These are phyloP conservation scores for Cryptosporidium muris DNA, from an alignment of 169 alveolate genomes.

Conservation along the genomic window DNA sequence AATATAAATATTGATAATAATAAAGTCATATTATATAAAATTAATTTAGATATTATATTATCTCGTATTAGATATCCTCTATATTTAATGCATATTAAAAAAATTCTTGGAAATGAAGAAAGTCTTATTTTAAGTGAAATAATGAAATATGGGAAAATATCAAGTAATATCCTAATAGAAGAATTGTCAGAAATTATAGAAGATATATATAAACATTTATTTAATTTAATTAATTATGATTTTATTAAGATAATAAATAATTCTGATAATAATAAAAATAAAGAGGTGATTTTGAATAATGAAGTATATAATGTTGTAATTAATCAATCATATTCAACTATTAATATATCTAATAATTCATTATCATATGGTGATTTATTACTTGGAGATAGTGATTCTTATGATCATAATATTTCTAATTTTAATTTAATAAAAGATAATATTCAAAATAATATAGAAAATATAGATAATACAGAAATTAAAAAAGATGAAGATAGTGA, in stretches of 20 bases:
- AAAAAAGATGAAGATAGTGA: not conserved
- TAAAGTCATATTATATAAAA: conserved; percentile 25
- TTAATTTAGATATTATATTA: conserved; percentile 9
- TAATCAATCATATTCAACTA: not conserved
- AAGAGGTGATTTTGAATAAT: not conserved
- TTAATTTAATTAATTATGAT: conserved; percentile 9
- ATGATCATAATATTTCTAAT: not conserved
- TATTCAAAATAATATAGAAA: not conserved
- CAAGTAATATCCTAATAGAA: conserved; percentile 24
- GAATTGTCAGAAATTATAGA: conserved; percentile 49
- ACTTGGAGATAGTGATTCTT: conserved; percentile 19
- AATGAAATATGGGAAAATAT: conserved; percentile 54
- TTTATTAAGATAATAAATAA: conserved; percentile 15
- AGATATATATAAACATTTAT: conserved; percentile 9
- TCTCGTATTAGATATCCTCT: conserved; percentile 59
- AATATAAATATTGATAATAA: not conserved
- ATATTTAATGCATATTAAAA: conserved; percentile 27
- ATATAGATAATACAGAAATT: conserved; percentile 1
- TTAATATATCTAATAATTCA: no score
- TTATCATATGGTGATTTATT: conserved; percentile 4
- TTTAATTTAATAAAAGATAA: not conserved
- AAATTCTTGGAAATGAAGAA: conserved; percentile 34
- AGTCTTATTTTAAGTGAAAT: conserved; percentile 34
- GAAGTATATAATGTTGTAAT: not conserved
- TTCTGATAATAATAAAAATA: not conserved